Evolutionary conservation across 176 grass and related monocot species (phyloP).

Genomic region (Avena sativa): DNA sequence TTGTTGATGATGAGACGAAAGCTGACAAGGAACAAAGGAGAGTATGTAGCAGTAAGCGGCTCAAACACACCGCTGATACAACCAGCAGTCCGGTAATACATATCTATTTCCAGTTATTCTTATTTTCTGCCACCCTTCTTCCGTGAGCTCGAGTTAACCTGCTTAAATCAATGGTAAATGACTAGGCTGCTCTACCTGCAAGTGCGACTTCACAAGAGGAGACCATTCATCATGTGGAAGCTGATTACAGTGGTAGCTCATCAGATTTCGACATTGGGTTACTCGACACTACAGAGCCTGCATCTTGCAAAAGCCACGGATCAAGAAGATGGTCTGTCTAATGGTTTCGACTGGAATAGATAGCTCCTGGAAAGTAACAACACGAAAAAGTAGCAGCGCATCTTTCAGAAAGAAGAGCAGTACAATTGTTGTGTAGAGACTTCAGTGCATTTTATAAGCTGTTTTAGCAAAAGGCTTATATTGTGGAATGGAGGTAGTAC

Average conservation of each 20-base stretch:
- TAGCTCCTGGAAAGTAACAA: slow-evolving; percentile 1
- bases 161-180: slow-evolving; percentile 26
- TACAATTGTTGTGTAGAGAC: slow-evolving; percentile 14
- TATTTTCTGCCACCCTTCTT: slow-evolving; percentile 1
- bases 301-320: not conserved
- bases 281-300: not conserved
- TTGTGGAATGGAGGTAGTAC: too few species aligned
- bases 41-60: slow-evolving; percentile 47
- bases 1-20: slow-evolving; percentile 53
- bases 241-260: slow-evolving; percentile 14
- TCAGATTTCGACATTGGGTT: not conserved
- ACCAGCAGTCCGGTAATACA: slow-evolving; percentile 54
- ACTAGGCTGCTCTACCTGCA: slow-evolving; percentile 17
- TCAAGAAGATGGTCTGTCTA: slow-evolving; percentile 27
- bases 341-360: not conserved
- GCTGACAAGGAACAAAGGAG: slow-evolving; percentile 34
- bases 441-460: not conserved
- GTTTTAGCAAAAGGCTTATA: too few species aligned
- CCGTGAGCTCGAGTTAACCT: not conserved
- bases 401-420: not conserved
- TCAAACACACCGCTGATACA: not conserved
- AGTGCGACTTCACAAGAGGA: not conserved
- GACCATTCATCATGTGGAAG: not conserved
- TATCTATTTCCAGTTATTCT: slow-evolving; percentile 20
- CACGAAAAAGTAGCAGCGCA: not conserved